Evolutionary conservation across 257 asterid genomes (phyloP).

Genomic region (Paulownia fortunei): DNA sequence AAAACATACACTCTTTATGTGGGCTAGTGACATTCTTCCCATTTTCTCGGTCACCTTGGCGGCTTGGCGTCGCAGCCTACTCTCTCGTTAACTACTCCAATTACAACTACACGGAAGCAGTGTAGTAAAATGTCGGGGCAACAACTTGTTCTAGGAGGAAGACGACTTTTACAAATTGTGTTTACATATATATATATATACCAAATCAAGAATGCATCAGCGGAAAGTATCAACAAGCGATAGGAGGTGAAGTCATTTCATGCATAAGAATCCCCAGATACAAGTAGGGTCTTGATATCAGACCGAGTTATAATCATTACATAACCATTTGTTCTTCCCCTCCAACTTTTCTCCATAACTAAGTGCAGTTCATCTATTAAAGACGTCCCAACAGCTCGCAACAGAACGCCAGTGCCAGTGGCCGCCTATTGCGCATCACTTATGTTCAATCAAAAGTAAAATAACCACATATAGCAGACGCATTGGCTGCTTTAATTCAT

Average conservation of each 20-base stretch:
- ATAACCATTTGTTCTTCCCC: background rate
- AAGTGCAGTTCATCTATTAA: background rate
- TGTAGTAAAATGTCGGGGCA: too few relatives aligned
- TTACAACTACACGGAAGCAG: too few relatives aligned
- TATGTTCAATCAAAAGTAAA: slow-evolving; percentile 5
- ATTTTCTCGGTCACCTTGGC: too few relatives aligned
- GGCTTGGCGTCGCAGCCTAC: too few relatives aligned
- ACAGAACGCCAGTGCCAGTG: slow-evolving; percentile 24
- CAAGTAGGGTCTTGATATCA: background rate
- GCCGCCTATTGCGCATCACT: slow-evolving; percentile 23
- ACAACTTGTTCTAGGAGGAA: background rate
- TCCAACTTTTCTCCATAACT: background rate
- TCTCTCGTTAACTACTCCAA: too few relatives aligned
- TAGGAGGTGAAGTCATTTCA: background rate
- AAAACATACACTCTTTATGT: too few relatives aligned
- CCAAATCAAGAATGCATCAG: background rate
- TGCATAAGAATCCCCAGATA: background rate
- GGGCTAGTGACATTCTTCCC: too few relatives aligned
- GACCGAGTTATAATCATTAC: slow-evolving; percentile 13
- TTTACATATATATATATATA: background rate
- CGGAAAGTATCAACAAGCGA: background rate
- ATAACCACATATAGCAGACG: background rate
- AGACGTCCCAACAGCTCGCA: background rate
- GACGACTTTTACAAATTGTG: background rate
- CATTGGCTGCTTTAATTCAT: slow-evolving; percentile 37